phyloP scores from a whole-genome alignment of 768 basidiomycete genomes.

The Pholiota molesta region DNA sequence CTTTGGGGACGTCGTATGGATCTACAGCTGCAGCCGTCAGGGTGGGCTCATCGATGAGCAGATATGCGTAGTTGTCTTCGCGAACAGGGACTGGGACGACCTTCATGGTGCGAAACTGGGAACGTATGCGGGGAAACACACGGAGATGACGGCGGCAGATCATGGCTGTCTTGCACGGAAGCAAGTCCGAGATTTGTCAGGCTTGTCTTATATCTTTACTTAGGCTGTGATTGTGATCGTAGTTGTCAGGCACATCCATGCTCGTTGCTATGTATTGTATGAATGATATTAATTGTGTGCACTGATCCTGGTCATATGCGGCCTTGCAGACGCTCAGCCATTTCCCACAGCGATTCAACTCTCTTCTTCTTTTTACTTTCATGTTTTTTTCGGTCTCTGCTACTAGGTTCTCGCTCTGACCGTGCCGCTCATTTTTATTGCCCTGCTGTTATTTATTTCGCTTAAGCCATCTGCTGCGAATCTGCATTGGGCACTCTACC shows the following conservation, averaged over 20 bases:
- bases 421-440: not conserved
- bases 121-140: slow-evolving; percentile 22
- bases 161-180: slow-evolving; percentile 11
- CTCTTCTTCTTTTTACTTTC: not conserved
- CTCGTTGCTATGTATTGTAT: no score
- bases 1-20: slow-evolving; percentile 75
- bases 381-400: not conserved
- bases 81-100: slow-evolving; percentile 80
- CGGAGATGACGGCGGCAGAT: slow-evolving; percentile 20
- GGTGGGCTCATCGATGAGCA: slow-evolving; percentile 70
- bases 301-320: no score
- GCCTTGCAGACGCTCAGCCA: no score
- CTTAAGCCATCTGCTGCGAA: not conserved
- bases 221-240: not conserved
- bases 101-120: slow-evolving; percentile 53
- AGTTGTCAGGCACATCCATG: not conserved
- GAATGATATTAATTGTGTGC: no score
- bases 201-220: no score
- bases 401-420: not conserved
- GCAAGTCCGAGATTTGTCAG: slow-evolving; percentile 7
- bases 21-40: slow-evolving; percentile 80
- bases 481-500: not conserved
- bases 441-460: not conserved
- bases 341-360: no score
- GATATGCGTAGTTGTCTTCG: slow-evolving; percentile 85